Conservation (phyloP, 441 rosid species). For the Eutrema salsugineum region DNA sequence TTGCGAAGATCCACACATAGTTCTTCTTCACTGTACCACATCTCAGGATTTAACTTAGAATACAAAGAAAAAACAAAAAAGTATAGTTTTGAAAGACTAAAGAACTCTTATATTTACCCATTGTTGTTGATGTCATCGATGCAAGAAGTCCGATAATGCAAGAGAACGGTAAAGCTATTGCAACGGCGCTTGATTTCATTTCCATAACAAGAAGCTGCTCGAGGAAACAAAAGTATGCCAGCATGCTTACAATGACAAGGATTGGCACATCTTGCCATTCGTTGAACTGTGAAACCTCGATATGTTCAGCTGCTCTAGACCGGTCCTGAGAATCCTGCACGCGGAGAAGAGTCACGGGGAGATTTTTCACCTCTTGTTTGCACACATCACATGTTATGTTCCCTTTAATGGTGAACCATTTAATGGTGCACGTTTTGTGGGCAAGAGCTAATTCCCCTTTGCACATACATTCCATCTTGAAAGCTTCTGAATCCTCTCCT, state of each 20-base stretch:
- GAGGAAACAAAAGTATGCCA: conserved; percentile 85
- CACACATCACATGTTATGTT: conserved; percentile 94
- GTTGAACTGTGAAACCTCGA: conserved; percentile 32
- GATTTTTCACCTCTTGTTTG: conserved; percentile 81
- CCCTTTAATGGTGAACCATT: conserved; percentile 98
- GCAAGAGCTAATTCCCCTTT: conserved; percentile 95
- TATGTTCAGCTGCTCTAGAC: neutral
- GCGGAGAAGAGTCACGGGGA: conserved; percentile 84
- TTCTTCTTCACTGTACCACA: conserved; percentile 61
- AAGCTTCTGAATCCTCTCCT: conserved; percentile 88
- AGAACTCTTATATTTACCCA: conserved; percentile 48
- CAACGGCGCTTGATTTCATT: conserved; percentile 79
- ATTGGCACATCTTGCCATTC: conserved; percentile 88
- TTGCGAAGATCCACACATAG: conserved; percentile 76
- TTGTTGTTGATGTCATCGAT: conserved; percentile 77
- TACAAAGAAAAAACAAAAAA: neutral
- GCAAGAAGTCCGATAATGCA: conserved; percentile 84
- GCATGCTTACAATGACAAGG: conserved; percentile 89
- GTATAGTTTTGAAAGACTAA: neutral
- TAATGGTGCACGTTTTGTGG: conserved; percentile 83
- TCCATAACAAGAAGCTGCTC: conserved; percentile 80
- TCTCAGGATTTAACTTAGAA: neutral
- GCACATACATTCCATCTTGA: conserved; percentile 98
- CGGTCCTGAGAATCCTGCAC: conserved; percentile 47
- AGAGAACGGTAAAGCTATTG: conserved; percentile 86